Base-by-base conservation (phyloP, 306 rosid genomes). In the Pterocarpus santalinus region DNA sequence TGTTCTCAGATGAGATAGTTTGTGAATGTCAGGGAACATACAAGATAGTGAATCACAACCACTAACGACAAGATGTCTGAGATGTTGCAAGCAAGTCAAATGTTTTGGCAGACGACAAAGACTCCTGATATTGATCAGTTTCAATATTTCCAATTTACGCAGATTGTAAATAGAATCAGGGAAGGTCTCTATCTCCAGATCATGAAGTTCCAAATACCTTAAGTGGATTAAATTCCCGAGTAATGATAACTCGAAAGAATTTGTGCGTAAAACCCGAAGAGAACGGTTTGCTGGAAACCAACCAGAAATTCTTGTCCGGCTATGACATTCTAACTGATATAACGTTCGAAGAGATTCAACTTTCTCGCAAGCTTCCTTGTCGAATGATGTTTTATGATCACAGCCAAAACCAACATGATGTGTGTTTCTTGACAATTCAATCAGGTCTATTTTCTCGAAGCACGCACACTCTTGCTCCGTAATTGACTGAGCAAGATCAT, bases 41-140 rank as follows among this genome's bases (percentile, higher is more conserved):
- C 1, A 1, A n/a, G 16, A 44, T 32, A 80, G 34, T 0, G 17
- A 10, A 1, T 0, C 0, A 35, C 55, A 62, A 0, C 0, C 0
- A 1, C 10, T 28, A 58, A 79, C 5, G 33, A 47, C n/a, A 9
- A 82, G 68, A 57, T 76, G 82, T 8, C 82, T 46, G 9, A 82
- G 77, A 63, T 62, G 46, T 2, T 16, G 2, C 4, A 82, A 36
- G 3, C 71, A 4, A n/a, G 32, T 22, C 2, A 82, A 39, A 5
- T 17, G 4, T 16, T 65, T 1, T 0, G 38, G 82, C 8, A 41
- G 60, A 61, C 13, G 3, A 22, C 9, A 13, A 39, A 13, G 79
- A 0, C 14, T n/a, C n/a, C 4, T 0, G 2, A 47, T 9, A n/a
- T 22, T 8, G 11, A 69, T 4, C 9, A 63, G 17, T 46, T 68